phyloP scores from a whole-genome alignment of 768 basidiomycete genomes.

The Macrocybe gigantea region DNA sequence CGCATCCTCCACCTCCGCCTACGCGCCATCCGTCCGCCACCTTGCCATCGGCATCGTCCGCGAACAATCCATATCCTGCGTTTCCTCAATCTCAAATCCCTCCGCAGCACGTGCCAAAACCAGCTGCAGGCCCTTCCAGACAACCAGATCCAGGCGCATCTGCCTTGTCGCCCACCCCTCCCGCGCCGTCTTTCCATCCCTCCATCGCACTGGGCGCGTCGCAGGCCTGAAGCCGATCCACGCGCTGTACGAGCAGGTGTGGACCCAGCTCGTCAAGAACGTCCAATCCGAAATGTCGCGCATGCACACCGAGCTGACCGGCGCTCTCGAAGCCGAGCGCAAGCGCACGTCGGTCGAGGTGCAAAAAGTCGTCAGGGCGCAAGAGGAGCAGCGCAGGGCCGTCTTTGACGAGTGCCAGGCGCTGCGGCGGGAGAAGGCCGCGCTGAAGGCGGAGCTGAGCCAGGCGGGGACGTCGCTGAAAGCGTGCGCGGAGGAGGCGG shows the following conservation, averaged over 20 bases:
- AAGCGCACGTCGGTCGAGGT: neutral
- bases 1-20: too few species aligned
- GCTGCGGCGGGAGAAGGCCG: slow-evolving; percentile 1
- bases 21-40: neutral
- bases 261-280: slow-evolving; percentile 11
- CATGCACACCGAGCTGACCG: slow-evolving; percentile 9
- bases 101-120: neutral
- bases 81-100: neutral
- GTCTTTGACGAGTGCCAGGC: neutral
- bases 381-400: slow-evolving; percentile 5
- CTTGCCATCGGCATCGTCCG: neutral
- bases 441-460: slow-evolving; percentile 4
- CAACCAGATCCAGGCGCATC: neutral
- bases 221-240: slow-evolving; percentile 12
- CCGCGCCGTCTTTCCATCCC: slow-evolving; percentile 1
- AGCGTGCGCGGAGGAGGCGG: neutral
- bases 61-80: neutral
- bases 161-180: neutral
- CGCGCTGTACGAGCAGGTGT: slow-evolving; percentile 12
- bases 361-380: slow-evolving; percentile 1
- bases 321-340: slow-evolving; percentile 6
- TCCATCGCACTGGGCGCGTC: slow-evolving; percentile 4
- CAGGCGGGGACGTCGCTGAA: slow-evolving; percentile 3
- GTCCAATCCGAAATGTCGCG: slow-evolving; percentile 15
- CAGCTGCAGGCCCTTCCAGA: neutral